Base-by-base conservation (phyloP, 805 yeast genomes). In the Kuraishia piskuri region DNA sequence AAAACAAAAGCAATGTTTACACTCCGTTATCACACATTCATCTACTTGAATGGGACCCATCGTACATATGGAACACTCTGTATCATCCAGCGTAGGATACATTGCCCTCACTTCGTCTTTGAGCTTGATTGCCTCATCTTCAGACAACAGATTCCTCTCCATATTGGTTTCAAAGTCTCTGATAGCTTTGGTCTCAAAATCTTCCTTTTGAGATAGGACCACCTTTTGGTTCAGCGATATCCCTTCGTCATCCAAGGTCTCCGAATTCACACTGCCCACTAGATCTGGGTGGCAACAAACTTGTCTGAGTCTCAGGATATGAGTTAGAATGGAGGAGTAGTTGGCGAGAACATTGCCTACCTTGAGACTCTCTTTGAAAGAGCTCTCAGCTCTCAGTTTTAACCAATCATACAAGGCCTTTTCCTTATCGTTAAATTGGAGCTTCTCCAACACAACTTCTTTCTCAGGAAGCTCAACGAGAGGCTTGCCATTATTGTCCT, bases 61-160 rank as follows among this genome's bases (percentile, higher is more conserved):
- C 0, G 90, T 83, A 66, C 98, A 92, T 22, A 91, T 88, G 0
- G 96, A 83, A 61, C 98, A 91, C 66, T 90, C 97, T 1, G 80
- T 65, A 10, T 75, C 76, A 2, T 67, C 68, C 2, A 79, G 61
- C 1, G 59, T 51, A 0, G 69, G 65, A 52, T 76, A 71, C 22
- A 59, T 56, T 17, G 56, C 51, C 58, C 67, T 67, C 25, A 77
- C 66, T 46, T 69, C 59, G 6, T 60, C 55, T 26, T 65, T 67
- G 20, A 68, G 19, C 17, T 46, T 22, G 1, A 57, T 48, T n/a
- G 60, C 53, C 36, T 61, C 61, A 12, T 68, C 73, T 2, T 55
- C 26, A 9, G 64, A 44, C 7, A 65, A 45, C 47, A 53, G 61
- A 20, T 62, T 62, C 5, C 50, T 53, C n/a, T 57, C 55, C 47